phyloP scores from a whole-genome alignment of 2,329 filamentous ascomycete genomes.

The Diaporthe ilicicola region DNA sequence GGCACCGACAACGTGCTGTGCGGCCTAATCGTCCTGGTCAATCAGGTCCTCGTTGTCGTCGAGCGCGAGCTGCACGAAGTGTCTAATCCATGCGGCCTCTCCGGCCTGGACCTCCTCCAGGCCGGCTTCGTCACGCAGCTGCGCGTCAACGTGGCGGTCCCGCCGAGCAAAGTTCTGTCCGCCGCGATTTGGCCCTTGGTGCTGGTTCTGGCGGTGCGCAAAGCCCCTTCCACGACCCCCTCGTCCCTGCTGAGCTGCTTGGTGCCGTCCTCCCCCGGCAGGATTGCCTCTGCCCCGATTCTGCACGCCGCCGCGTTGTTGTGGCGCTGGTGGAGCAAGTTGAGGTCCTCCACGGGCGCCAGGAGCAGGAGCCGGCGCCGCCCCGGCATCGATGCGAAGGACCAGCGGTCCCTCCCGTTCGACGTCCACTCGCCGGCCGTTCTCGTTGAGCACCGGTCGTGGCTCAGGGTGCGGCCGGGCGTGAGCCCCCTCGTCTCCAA shows the following conservation, averaged over 20 bases:
- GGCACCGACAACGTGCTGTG: background rate
- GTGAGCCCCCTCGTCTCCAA: slow-evolving; percentile 40
- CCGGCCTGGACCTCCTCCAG: slow-evolving; percentile 50
- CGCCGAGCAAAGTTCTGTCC: slow-evolving; percentile 4
- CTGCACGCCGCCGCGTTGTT: slow-evolving; percentile 36
- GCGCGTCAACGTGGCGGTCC: slow-evolving; percentile 18
- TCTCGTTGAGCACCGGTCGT: slow-evolving; percentile 34
- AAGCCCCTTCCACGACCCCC: slow-evolving; percentile 41
- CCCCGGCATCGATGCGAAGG: slow-evolving; percentile 57
- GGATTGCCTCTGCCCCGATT: slow-evolving; percentile 35
- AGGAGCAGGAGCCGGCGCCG: slow-evolving; percentile 40
- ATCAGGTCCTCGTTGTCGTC: slow-evolving; percentile 59
- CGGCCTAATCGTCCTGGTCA: slow-evolving; percentile 50
- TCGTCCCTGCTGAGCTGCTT: slow-evolving; percentile 29
- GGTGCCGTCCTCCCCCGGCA: slow-evolving; percentile 31
- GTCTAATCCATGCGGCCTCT: slow-evolving; percentile 61
- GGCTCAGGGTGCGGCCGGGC: slow-evolving; percentile 14
- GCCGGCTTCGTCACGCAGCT: slow-evolving; percentile 16
- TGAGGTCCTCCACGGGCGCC: slow-evolving; percentile 40
- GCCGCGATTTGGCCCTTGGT: slow-evolving; percentile 11
- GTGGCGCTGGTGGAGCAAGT: slow-evolving; percentile 38
- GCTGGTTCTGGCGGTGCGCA: slow-evolving; percentile 10
- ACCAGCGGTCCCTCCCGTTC: slow-evolving; percentile 66
- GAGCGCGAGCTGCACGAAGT: slow-evolving; percentile 63
- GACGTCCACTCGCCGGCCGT: slow-evolving; percentile 51